Percentiles rank a stretch among this genome's conserved stretches.
These are phyloP conservation scores for Aspergillus bridgeri DNA, from an alignment of 495 filamentous ascomycete genomes.

Conservation along the genomic window DNA sequence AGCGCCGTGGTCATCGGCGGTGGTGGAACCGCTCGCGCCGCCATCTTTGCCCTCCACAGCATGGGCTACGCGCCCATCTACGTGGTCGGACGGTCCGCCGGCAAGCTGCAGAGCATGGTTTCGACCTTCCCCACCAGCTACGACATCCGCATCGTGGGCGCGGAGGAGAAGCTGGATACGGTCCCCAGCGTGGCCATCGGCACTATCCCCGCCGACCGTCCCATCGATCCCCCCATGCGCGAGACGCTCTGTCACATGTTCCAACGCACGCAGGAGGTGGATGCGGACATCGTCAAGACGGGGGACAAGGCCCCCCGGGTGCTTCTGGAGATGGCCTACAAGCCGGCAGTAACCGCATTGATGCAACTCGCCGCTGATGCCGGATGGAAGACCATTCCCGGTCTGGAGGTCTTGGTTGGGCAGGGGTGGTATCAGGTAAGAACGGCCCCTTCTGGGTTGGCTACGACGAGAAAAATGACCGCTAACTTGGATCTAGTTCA, in stretches of 20 bases:
- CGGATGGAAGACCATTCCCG: conserved; percentile 84
- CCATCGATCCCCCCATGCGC: conserved; percentile 70
- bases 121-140: conserved; percentile 72
- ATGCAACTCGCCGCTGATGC: conserved; percentile 79
- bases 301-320: conserved; percentile 47
- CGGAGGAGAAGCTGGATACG: conserved; percentile 43
- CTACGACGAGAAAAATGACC: conserved; percentile 7
- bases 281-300: conserved; percentile 29
- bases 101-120: conserved; percentile 63
- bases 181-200: conserved; percentile 75
- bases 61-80: conserved; percentile 87
- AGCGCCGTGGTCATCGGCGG: conserved; percentile 71
- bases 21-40: conserved; percentile 88
- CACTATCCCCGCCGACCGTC: conserved; percentile 85
- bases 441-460: background rate
- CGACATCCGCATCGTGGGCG: conserved; percentile 63
- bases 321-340: conserved; percentile 96
- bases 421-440: conserved; percentile 74
- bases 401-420: conserved; percentile 83
- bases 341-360: conserved; percentile 73
- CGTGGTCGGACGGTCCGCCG: conserved; percentile 71
- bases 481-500: conserved; percentile 47
- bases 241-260: conserved; percentile 67
- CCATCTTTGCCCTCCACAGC: conserved; percentile 80
- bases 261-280: conserved; percentile 41